phyloP scores from a whole-genome alignment of 1,284 basidiomycete species.

The Puccinia novopanici region DNA sequence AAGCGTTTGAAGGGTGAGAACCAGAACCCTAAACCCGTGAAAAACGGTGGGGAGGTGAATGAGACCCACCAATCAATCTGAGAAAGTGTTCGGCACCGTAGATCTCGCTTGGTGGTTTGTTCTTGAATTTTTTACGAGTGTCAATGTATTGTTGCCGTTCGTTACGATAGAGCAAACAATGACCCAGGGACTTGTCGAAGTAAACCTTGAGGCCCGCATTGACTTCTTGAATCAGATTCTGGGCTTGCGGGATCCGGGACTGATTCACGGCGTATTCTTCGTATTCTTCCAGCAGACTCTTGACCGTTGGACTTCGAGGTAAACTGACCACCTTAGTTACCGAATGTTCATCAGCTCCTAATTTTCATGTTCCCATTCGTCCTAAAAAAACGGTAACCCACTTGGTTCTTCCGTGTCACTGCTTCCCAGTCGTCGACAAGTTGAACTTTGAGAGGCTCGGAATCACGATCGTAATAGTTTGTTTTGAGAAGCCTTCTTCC shows the following conservation, averaged over 20 bases:
- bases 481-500: slow-evolving; percentile 66
- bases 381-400: slow-evolving; percentile 54
- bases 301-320: slow-evolving; percentile 78
- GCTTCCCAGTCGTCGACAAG: slow-evolving; percentile 98
- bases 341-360: slow-evolving; percentile 20
- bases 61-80: slow-evolving; percentile 77
- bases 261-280: slow-evolving; percentile 64
- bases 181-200: slow-evolving; percentile 86
- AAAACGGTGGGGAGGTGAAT: not conserved
- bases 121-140: slow-evolving; percentile 72
- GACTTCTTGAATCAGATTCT: slow-evolving; percentile 69
- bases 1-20: not conserved
- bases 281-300: slow-evolving; percentile 77
- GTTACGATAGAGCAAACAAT: slow-evolving; percentile 88
- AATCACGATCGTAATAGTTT: slow-evolving; percentile 83
- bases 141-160: slow-evolving; percentile 89
- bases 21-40: not conserved
- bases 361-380: not conserved
- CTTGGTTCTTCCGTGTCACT: slow-evolving; percentile 91
- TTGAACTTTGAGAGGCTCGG: slow-evolving; percentile 81
- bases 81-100: slow-evolving; percentile 95
- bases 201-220: slow-evolving; percentile 86
- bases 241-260: slow-evolving; percentile 30
- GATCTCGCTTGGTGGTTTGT: slow-evolving; percentile 71
- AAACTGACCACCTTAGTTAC: slow-evolving; percentile 74